Conservation (phyloP, 2,329 filamentous ascomycete genomes). For the Eutypella sp. region DNA sequence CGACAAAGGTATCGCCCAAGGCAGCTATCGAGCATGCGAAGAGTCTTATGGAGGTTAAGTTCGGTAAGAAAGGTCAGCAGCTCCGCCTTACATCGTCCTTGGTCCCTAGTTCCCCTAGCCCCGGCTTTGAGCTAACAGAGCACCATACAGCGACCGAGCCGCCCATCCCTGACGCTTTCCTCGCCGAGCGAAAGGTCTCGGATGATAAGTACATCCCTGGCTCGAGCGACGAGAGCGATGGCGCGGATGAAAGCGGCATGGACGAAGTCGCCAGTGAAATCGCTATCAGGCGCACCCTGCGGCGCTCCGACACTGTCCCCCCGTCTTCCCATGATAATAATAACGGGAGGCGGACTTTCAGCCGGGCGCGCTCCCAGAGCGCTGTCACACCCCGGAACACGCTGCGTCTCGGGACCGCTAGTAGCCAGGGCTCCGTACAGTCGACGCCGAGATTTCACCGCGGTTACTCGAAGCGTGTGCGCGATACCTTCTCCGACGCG, state of each 20-base stretch:
- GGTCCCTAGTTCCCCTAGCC: background rate
- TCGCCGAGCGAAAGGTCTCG: conserved; percentile 3
- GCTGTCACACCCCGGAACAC: conserved; percentile 7
- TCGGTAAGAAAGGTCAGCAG: conserved; percentile 9
- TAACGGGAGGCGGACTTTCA: background rate
- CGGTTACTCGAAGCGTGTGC: conserved; percentile 4
- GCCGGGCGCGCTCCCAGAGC: background rate
- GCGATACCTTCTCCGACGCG: conserved; percentile 3
- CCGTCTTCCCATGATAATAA: background rate
- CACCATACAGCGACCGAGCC: background rate
- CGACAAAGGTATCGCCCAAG: background rate
- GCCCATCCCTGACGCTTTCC: conserved; percentile 1
- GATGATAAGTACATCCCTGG: conserved; percentile 9
- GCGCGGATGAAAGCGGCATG: background rate
- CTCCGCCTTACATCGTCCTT: background rate
- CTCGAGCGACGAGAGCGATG: conserved; percentile 1
- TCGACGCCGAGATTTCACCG: conserved; percentile 1
- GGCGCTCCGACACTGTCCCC: background rate
- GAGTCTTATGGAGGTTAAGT: conserved; percentile 4
- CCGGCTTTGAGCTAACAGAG: background rate
- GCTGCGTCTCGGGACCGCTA: background rate
- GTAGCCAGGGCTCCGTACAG: background rate
- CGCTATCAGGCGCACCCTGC: background rate
- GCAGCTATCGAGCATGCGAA: conserved; percentile 2
- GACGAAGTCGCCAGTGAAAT: background rate